Base-by-base conservation (phyloP, 2,329 filamentous ascomycete genomes). In the Colletotrichum acutatum region DNA sequence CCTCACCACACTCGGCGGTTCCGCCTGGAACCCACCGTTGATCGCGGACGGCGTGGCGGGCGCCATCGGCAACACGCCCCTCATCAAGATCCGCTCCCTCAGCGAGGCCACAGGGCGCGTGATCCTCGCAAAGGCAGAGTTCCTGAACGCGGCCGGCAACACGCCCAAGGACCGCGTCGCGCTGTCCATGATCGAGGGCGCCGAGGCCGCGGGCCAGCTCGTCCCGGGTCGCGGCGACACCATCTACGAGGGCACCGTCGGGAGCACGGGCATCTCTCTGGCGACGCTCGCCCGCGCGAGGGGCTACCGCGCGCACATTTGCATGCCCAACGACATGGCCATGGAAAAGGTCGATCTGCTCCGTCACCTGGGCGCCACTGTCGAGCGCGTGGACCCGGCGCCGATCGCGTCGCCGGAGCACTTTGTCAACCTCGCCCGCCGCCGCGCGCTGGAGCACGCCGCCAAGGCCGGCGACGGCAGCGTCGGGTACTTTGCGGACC, bases 201-300 rank as follows among this genome's bases (percentile, higher is more conserved):
- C 95, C 56, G 97, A 99, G 86, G 88, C 90, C 74, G 84, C 89
- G 61, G 95, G 95, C 2, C 86, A 95, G 22, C 84, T 99, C 58
- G 89, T 88, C 0, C 96, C 97, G 0, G 87, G 93, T 76, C 92
- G 93, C 26, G 96, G 96, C 74, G 97, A 99, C 82, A 97, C 94
- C 56, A 95, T 99, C 78, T 99, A 98, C 83, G 97, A 99, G 85
- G 97, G 97, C 76, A 99, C 97, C 1, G 95, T 98, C 19, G 97
- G 97, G 72, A 97, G 94, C 80, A 99, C 97, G 0, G 97, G 97
- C 26, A 98, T 99, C 78, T 98, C 95, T 19, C 88, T 99, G 11
- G 97, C 97, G 3, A 94, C 94, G 0, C 90, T 99, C 63, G 95
- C 95, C 62, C 90, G 95, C 77, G 95, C 97, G 26, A 90, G 92